Evolutionary conservation across 495 filamentous ascomycete genomes (phyloP), one percentile per base, ranked within the genome.

Genomic region (Terfezia boudieri): DNA sequence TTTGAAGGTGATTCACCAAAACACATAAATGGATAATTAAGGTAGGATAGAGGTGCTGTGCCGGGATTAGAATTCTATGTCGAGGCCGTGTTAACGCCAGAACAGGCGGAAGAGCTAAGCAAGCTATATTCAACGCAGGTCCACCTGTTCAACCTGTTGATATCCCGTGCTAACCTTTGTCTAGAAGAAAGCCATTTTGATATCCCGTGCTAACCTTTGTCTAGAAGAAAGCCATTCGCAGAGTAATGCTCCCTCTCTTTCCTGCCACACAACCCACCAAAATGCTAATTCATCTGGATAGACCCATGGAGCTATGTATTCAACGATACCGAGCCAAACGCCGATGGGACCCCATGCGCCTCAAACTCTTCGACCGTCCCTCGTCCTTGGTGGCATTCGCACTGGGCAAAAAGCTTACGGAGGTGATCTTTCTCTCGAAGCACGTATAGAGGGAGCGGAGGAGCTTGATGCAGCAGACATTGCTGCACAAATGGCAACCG

Each of bases 231-330:
- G n/a, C n/a, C n/a, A n/a, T n/a, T n/a, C n/a, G 26, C 49, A 20
- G 49, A 51, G 49, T 51, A 51, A 20, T 20, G 11, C 2, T 22
- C 23, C 12, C 49, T 14, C 14, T 14, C 3, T 5, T 48, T 3
- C n/a, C 43, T 9, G 3, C 14, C 3, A 32, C 7, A 7, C 26
- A 32, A 6, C 2, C 43, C 43, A 48, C 43, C 41, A 14, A 20
- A 48, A 14, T 48, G 43, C 43, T 48, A 9, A 48, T 20, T n/a
- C 43, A 6, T 32, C 14, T 48, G 20, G 20, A 5, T 37, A 83
- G 79, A 49, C 86, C 92, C 46, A 83, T 96, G 16, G 81, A 96
- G 64, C 79, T 77, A 56, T 90, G 84, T 38, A 80, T 96, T 36
- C 80, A 86, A 56, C 82, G 86, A 9, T 99, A 79, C 70, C 72